Base-by-base conservation (phyloP, 2,329 filamentous ascomycete genomes). In the Verticillium tricorpus region DNA sequence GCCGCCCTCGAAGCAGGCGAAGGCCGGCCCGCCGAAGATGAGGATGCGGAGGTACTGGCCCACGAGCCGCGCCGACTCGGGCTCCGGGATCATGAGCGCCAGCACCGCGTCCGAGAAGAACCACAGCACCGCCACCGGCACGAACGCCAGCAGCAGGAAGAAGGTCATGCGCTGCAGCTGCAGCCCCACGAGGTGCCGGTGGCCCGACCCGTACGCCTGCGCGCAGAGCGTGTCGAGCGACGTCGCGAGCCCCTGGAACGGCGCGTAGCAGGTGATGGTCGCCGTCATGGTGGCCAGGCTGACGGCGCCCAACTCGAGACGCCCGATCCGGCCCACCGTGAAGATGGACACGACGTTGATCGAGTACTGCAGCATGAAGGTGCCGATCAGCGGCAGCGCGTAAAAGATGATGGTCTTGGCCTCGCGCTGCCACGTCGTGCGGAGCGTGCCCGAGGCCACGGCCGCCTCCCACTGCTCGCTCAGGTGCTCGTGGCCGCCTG, bases 171-270 rank as follows among this genome's bases (percentile, higher is more conserved):
- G 84, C 76, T 95, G 90, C 65, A 92, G 83, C 69, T 95, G 91
- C 60, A 95, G 74, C 1, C 91, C 60, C 12, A 98, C 94, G 5
- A 98, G 85, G 67, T 93, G 90, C 72, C 90, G 96, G 72, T 90
- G 90, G 0, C 94, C 94, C 0, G 91, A 96, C 2, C 95, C 94
- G 72, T 96, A 98, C 0, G 95, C 94, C 75, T 98, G 94, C 0
- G 94, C 87, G 73, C 94, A 97, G 2, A 98, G 86, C 0, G 94
- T 98, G 75, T 98, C 94, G 40, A 98, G 81, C 66, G 89, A 92
- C 5, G 94, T 98, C 1, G 93, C 89, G 15, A 98, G 82, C n/a
- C 93, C 90, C 71, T 93, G 90, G 71, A 91, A 90, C 17, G 91
- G 86, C 0, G 89, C 89, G 69, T 90, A 89, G 62, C 89, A 91